A percentile compares a stretch with the other conserved stretches of the same genome.
phyloP scores from a whole-genome alignment of 2,329 filamentous ascomycete species.

The Beauveria australis region DNA sequence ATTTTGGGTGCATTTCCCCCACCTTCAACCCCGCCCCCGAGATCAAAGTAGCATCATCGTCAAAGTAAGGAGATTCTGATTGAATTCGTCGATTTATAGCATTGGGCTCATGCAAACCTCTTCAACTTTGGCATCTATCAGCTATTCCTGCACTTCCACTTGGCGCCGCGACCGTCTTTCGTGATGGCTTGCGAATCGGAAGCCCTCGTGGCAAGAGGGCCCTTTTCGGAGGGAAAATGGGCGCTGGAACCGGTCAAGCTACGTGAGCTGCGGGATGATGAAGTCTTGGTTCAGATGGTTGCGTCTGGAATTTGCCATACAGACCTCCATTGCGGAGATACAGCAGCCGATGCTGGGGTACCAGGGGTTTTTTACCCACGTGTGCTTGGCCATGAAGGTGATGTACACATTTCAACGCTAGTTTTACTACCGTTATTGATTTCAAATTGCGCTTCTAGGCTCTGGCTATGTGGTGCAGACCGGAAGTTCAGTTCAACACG shows the following conservation, averaged over 20 bases:
- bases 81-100: neutral
- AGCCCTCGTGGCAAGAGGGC: slow-evolving; percentile 23
- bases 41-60: neutral
- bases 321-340: slow-evolving; percentile 38
- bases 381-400: slow-evolving; percentile 47
- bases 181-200: slow-evolving; percentile 19
- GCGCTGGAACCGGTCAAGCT: slow-evolving; percentile 22
- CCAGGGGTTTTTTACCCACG: slow-evolving; percentile 15
- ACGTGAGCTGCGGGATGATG: slow-evolving; percentile 28
- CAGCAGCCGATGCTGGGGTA: slow-evolving; percentile 12
- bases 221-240: slow-evolving; percentile 25
- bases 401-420: neutral
- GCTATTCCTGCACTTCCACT: neutral
- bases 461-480: slow-evolving; percentile 36
- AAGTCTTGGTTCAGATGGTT: slow-evolving; percentile 44
- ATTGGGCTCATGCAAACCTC: neutral
- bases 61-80: too few relatives aligned
- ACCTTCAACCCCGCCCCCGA: neutral
- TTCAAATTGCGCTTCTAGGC: slow-evolving; percentile 14
- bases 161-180: too few relatives aligned
- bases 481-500: slow-evolving; percentile 37
- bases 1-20: neutral
- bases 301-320: slow-evolving; percentile 49
- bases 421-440: neutral
- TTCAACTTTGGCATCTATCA: neutral